Base-by-base conservation (phyloP, 768 basidiomycete genomes). In the Zangia roseola region DNA sequence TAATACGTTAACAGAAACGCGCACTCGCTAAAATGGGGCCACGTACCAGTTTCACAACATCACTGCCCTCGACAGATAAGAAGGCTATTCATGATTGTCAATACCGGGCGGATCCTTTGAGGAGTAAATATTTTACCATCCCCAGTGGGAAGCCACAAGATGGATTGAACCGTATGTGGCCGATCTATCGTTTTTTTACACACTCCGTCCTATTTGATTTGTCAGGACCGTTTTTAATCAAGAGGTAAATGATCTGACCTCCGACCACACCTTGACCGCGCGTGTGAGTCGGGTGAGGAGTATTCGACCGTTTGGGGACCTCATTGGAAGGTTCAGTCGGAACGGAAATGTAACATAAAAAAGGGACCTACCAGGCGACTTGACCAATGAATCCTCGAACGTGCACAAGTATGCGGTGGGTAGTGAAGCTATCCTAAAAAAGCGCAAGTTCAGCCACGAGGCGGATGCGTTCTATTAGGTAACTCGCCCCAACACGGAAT, bases 371-470 rank as follows among this genome's bases (percentile, higher is more conserved):
- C 77, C 79, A 80, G 5, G 77, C 79, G 17, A 81, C 79, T 57
- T 80, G 79, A 30, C 74, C 74, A 51, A 79, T 73, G 60, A 81
- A 81, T 25, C 76, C 79, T 39, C 71, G 69, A 23, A 76, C 75
- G 48, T 80, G 79, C 12, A 76, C 77, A 2, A 80, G 69, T 30
- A 74, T 70, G 43, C 78, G 72, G 53, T 79, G 75, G n/a, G 66
- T 64, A 10, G 69, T 67, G 41, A 76, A 65, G 14, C 65, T 63
- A 33, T 75, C 74, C 77, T 78, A 51, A 43, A 48, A 51, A 43
- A 48, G 31, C 21, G 31, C 20, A 16, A 42, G 13, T 28, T 58
- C 31, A 59, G 48, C 48, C 62, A 48, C 39, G 50, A 54, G 50
- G 51, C 23, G 14, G 40, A 4, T 16, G 24, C 48, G 34, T 36